These are phyloP conservation scores for Petrea volubilis DNA, from an alignment of 257 asterid species.

Conservation along the genomic window DNA sequence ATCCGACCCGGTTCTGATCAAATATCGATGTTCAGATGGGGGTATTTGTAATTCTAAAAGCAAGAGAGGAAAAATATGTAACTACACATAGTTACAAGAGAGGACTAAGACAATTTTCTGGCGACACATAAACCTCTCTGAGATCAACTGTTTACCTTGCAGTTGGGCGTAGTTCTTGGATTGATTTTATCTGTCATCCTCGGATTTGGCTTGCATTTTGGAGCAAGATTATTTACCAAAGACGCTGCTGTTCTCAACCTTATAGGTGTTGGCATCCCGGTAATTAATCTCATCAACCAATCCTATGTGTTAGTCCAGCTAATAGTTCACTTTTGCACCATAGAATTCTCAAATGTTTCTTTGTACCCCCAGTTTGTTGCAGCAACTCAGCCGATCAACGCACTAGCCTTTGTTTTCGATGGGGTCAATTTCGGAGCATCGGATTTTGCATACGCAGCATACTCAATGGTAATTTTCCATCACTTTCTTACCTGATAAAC, in stretches of 20 bases:
- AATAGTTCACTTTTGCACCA: background rate
- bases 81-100: too few species aligned
- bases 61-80: too few species aligned
- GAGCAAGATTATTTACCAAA: slow-evolving; percentile 64
- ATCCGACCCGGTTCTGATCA: too few species aligned
- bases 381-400: slow-evolving; percentile 74
- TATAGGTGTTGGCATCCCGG: slow-evolving; percentile 70
- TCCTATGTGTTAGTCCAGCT: background rate
- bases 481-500: background rate
- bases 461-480: slow-evolving; percentile 47
- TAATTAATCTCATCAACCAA: slow-evolving; percentile 18
- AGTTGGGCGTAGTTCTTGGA: slow-evolving; percentile 72
- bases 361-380: slow-evolving; percentile 59
- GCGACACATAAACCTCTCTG: background rate
- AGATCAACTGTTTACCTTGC: slow-evolving; percentile 24
- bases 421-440: slow-evolving; percentile 79
- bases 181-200: slow-evolving; percentile 49
- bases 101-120: background rate
- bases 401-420: slow-evolving; percentile 75
- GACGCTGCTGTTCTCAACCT: slow-evolving; percentile 54
- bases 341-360: background rate
- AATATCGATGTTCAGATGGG: too few species aligned
- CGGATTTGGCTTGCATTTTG: slow-evolving; percentile 60
- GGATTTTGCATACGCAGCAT: slow-evolving; percentile 69
- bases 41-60: too few species aligned